Evolutionary conservation across 2,329 filamentous ascomycete genomes (phyloP).

Genomic region (Hymenoscyphus scutula): DNA sequence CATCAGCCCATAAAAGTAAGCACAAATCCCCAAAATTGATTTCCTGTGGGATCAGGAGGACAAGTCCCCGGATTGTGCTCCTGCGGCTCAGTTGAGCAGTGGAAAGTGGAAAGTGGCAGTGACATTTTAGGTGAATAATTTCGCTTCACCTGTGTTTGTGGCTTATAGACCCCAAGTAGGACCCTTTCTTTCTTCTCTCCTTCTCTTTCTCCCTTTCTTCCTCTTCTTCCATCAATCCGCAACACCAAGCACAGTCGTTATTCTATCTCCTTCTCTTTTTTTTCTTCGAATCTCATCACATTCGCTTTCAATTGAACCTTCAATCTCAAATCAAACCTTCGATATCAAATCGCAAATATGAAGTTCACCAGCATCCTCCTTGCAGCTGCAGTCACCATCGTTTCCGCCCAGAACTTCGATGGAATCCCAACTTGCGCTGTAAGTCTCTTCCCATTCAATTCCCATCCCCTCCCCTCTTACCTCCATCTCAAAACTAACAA

Average conservation of each 20-base stretch:
- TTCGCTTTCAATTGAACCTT: neutral
- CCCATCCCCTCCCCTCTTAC: too few relatives aligned
- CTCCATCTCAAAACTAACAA: conserved; percentile 14
- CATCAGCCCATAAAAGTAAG: neutral
- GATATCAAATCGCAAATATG: conserved; percentile 41
- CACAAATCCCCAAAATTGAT: neutral
- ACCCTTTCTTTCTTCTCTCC: neutral
- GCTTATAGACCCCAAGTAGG: neutral
- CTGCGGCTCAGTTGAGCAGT: neutral
- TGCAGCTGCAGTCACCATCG: conserved; percentile 38
- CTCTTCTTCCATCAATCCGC: neutral
- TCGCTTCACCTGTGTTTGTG: neutral
- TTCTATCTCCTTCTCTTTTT: neutral
- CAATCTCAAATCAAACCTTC: neutral
- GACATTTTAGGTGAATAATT: neutral
- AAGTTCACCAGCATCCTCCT: conserved; percentile 39
- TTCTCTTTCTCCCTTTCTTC: too few relatives aligned
- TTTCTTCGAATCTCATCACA: too few relatives aligned
- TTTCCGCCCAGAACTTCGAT: conserved; percentile 40
- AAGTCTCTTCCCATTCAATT: conserved; percentile 28
- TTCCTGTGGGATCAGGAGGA: neutral
- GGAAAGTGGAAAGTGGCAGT: neutral
- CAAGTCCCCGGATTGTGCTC: neutral
- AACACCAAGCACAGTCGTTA: neutral
- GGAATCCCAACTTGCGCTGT: conserved; percentile 43